phyloP scores from a whole-genome alignment of 2,329 filamentous ascomycete genomes.

The Pseudogymnoascus sp. region DNA sequence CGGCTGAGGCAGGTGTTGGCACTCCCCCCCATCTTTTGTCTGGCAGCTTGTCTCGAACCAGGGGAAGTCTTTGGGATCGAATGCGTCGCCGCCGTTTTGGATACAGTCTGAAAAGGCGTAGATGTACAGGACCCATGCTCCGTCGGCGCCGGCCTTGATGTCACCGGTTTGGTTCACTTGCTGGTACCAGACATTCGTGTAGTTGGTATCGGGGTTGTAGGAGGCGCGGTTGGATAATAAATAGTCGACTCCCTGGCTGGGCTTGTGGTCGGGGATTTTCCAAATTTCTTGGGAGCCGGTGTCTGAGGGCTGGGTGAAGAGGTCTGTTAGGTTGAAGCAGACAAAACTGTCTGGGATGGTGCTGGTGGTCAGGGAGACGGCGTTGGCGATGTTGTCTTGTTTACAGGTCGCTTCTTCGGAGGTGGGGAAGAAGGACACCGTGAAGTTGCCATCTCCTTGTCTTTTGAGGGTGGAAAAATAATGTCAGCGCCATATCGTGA shows the following conservation, averaged over 20 bases:
- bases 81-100: background rate
- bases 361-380: background rate
- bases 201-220: background rate
- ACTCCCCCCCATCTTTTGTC: background rate
- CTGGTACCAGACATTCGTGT: background rate
- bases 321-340: background rate
- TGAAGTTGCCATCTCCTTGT: background rate
- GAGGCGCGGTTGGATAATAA: background rate
- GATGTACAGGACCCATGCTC: background rate
- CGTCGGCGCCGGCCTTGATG: background rate
- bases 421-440: background rate
- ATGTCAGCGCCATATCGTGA: background rate
- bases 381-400: background rate
- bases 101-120: background rate
- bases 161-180: background rate
- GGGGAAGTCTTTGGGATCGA: background rate
- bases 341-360: background rate
- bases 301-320: background rate
- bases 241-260: background rate
- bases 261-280: background rate
- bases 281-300: background rate
- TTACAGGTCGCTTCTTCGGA: background rate
- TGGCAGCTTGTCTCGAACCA: slow-evolving; percentile 5
- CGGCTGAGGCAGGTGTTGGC: background rate
- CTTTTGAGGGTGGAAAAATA: background rate